Evolutionary conservation across 1,284 basidiomycete genomes (phyloP).

Genomic region (Sanghuangporus weigelae): DNA sequence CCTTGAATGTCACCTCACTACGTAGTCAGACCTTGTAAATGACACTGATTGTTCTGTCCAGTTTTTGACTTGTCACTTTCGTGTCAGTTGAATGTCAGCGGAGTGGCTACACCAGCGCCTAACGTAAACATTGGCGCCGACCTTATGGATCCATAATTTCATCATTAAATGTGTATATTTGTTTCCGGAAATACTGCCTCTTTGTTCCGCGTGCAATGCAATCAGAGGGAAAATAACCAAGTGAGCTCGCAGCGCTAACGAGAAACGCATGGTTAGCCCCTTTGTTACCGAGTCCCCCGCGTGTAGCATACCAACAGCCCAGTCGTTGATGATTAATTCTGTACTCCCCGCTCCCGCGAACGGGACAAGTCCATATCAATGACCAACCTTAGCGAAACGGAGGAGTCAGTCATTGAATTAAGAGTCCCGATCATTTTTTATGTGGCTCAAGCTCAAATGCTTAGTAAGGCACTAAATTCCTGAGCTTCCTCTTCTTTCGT

Average conservation of each 20-base stretch:
- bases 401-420: background rate
- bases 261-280: background rate
- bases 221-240: background rate
- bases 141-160: no score
- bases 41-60: background rate
- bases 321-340: background rate
- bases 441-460: background rate
- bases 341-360: background rate
- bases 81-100: background rate
- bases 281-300: background rate
- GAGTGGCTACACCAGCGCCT: background rate
- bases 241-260: background rate
- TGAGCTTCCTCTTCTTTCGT: background rate
- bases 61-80: background rate
- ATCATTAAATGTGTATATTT: no score
- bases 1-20: slow-evolving; percentile 2
- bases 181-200: background rate
- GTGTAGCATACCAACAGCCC: background rate
- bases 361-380: background rate
- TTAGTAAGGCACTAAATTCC: background rate
- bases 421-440: background rate
- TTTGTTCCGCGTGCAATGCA: background rate
- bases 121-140: background rate
- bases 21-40: background rate
- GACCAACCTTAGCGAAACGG: background rate